Base-by-base conservation (phyloP, 2,329 filamentous ascomycete species). In the Ceratocystis albifundus region DNA sequence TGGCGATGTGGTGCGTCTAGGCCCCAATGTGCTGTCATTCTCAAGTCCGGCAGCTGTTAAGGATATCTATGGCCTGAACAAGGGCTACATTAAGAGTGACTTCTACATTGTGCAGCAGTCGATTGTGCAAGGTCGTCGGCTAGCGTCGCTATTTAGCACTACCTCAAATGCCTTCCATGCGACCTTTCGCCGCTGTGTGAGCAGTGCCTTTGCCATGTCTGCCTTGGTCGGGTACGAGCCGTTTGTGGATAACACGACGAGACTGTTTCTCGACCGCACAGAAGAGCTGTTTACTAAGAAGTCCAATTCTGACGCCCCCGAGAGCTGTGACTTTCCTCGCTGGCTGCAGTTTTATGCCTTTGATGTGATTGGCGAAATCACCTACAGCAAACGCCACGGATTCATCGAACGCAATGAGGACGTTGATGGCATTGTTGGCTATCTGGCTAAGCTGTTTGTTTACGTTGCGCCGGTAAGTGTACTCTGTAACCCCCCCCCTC, bases 271-370 rank as follows among this genome's bases (percentile, higher is more conserved):
- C 4, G 74, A 80, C 41, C 83, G 84, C 72, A 87, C 84, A 0
- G 78, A 83, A 69, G 76, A 77, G 1, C 72, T 86, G 2, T 87
- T 80, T 69, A 80, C 77, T n/a, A 72, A 74, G 25, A 76, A 77
- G 28, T 68, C 73, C 0, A 41, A n/a, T 22, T 8, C 44, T 10
- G 41, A 10, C 22, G 64, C 5, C 5, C n/a, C 17, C 6, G 69
- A 69, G n/a, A 70, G 71, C 28, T 88, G 85, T 71, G 82, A 89
- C 71, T 87, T 90, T 66, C 83, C 84, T 1, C 78, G 80, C 67
- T 91, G 88, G 88, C 76, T 92, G 67, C 88, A 92, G 71, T 91
- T 86, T 72, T 91, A 89, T 70, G 89, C 89, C 0, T 92, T 92
- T 71, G 89, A 92, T 72, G 88, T 91, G 15, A 90, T 90, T 69